A percentile compares a stretch with the other conserved stretches of the same genome.
These are phyloP conservation scores for Aspergillus cristatus DNA, from an alignment of 495 filamentous ascomycete genomes.

Conservation along the genomic window DNA sequence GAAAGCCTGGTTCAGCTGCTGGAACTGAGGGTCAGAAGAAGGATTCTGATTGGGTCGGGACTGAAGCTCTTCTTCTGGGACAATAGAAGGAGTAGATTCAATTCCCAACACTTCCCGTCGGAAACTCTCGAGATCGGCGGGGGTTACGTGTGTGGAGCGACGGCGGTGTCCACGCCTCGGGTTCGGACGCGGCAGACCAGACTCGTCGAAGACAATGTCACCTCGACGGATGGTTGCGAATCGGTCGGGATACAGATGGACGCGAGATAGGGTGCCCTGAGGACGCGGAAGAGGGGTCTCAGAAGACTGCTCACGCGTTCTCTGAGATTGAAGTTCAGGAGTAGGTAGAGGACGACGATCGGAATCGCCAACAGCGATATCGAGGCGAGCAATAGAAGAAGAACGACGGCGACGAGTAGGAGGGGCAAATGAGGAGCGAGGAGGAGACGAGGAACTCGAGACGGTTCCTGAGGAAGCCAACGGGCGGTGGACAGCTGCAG, in stretches of 20 bases:
- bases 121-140: constrained; percentile 37
- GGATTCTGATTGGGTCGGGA: constrained; percentile 17
- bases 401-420: background rate
- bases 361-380: background rate
- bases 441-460: background rate
- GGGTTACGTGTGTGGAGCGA: constrained; percentile 39
- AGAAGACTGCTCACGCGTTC: background rate
- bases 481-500: background rate
- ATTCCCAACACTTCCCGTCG: constrained; percentile 34
- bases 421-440: background rate
- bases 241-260: constrained; percentile 6
- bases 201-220: constrained; percentile 19
- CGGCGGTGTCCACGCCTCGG: constrained; percentile 39
- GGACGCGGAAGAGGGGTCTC: background rate
- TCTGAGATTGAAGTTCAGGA: background rate
- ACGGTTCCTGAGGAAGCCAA: background rate
- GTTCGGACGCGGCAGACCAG: constrained; percentile 20
- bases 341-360: background rate
- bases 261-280: background rate
- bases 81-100: constrained; percentile 20
- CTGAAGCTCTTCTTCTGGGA: constrained; percentile 23
- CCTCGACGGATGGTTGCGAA: too few species aligned
- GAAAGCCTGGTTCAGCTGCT: constrained; percentile 31
- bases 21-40: constrained; percentile 22
- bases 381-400: constrained; percentile 1